A percentile compares a stretch with the other conserved stretches of the same genome.
These are phyloP conservation scores for Picea sitchensis DNA, from an alignment of 75 land plant species.

Conservation along the genomic window DNA sequence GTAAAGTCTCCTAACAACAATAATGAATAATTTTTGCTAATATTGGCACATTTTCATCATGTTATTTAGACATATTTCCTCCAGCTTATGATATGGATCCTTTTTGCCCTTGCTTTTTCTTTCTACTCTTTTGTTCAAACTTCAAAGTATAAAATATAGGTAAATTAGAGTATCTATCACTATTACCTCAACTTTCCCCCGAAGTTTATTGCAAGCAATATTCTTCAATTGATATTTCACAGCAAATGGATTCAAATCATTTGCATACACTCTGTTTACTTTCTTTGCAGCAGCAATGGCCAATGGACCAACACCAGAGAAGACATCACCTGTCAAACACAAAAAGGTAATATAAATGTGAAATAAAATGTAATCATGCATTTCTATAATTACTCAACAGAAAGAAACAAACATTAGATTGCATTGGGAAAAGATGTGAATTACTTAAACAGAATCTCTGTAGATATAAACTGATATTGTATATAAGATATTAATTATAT, in stretches of 20 bases:
- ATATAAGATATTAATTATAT: background rate
- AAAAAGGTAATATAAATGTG: constrained; percentile 1
- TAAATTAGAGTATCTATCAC: background rate
- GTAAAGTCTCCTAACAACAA: background rate
- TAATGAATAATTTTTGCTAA: no score
- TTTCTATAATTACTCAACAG: no score
- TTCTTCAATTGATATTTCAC: constrained; percentile 76
- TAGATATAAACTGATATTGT: background rate
- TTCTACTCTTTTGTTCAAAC: background rate
- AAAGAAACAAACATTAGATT: background rate
- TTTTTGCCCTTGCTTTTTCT: background rate
- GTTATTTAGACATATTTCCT: background rate
- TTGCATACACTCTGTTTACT: constrained; percentile 86
- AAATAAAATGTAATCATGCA: background rate
- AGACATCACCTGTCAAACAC: constrained; percentile 75
- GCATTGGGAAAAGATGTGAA: background rate
- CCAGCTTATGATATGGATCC: background rate
- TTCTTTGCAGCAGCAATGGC: constrained; percentile 80
- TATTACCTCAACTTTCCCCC: constrained; percentile 73
- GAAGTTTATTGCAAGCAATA: constrained; percentile 63
- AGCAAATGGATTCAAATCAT: constrained; percentile 83
- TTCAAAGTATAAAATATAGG: background rate
- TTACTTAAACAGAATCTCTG: background rate
- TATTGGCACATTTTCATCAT: background rate
- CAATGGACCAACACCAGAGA: constrained; percentile 87